Evolutionary conservation across 805 yeast genomes (phyloP), one percentile per base, ranked within the genome.

Genomic region (Wickerhamiella azyma): DNA sequence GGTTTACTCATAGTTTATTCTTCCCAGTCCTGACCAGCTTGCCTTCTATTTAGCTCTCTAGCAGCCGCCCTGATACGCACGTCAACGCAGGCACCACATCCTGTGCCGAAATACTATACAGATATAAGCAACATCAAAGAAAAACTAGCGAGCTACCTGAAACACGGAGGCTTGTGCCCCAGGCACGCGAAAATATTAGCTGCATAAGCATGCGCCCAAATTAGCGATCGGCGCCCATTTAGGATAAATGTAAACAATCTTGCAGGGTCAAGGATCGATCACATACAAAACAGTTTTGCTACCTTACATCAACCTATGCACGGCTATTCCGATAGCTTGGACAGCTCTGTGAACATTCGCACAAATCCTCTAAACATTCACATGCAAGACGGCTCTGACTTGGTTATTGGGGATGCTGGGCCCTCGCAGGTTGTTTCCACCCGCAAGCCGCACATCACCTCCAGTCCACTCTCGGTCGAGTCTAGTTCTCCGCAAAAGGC

Each of bases 361-460:
- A 55, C 49, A 19, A 62, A 63, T 45, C 66, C 66, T 13, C 48
- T 63, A 37, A 62, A 62, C 37, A 63, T 63, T 19, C 56, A 58
- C 29, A 51, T 57, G 32, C 38, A 19, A 17, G 66, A 63, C 52
- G 66, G 66, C 24, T 39, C 60, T 6, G 66, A 62, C 42, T 44
- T 60, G 37, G 54, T 61, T 10, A 30, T 54, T 9, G 45, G 30
- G 16, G 33, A 44, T 18, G 45, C 45, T 6, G 29, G 40, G 19
- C 45, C 44, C n/a, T 45, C 42, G 28, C 47, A 40, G 17, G 35
- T 42, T 9, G 52, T 48, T n/a, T 41, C 47, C 9, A 30, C 29
- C 9, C 11, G 19, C 24, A 45, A 48, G 21, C 51, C 51, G 3
- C 42, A 24, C 9, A 9, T 44, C 5, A 48, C 38, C 9, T 21